phyloP scores from a whole-genome alignment of 352 stramenopile genomes.

The Blastocystis sp. region DNA sequence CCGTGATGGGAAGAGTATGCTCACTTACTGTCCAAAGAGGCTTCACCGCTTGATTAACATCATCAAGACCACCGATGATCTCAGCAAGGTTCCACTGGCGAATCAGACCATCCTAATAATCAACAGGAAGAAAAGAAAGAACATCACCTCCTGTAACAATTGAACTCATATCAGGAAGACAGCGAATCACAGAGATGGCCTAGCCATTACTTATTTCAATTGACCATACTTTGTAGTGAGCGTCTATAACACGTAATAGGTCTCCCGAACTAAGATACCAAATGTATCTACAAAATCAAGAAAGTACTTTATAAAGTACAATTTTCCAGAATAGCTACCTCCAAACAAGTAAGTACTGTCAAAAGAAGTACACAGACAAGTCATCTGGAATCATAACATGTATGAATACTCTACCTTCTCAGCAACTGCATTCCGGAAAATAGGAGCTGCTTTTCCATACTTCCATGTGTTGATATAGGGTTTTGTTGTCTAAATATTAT shows the following conservation, averaged over 20 bases:
- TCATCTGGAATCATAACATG: neutral
- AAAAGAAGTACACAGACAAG: conserved; percentile 31
- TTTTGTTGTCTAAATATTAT: conserved; percentile 14
- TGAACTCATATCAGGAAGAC: conserved; percentile 48
- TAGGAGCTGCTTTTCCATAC: conserved; percentile 38
- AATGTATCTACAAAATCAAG: conserved; percentile 11
- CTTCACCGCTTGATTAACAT: conserved; percentile 11
- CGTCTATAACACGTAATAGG: conserved; percentile 24
- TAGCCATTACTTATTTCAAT: neutral
- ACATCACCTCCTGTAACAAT: conserved; percentile 45
- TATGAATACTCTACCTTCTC: neutral
- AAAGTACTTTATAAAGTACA: neutral
- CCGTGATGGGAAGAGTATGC: conserved; percentile 21
- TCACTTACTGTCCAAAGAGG: conserved; percentile 49
- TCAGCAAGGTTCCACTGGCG: conserved; percentile 55
- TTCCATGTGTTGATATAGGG: conserved; percentile 33
- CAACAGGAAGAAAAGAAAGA: neutral
- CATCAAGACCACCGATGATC: conserved; percentile 33
- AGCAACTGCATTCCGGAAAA: conserved; percentile 38
- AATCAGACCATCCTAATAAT: conserved; percentile 31
- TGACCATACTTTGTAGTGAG: conserved; percentile 29
- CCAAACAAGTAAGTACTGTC: conserved; percentile 39
- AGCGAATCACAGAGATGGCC: conserved; percentile 44
- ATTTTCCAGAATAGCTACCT: conserved; percentile 33
- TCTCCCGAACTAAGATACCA: conserved; percentile 39